These are phyloP conservation scores for Diutina siamensis DNA, from an alignment of 1,139 yeast genomes.

Conservation along the genomic window DNA sequence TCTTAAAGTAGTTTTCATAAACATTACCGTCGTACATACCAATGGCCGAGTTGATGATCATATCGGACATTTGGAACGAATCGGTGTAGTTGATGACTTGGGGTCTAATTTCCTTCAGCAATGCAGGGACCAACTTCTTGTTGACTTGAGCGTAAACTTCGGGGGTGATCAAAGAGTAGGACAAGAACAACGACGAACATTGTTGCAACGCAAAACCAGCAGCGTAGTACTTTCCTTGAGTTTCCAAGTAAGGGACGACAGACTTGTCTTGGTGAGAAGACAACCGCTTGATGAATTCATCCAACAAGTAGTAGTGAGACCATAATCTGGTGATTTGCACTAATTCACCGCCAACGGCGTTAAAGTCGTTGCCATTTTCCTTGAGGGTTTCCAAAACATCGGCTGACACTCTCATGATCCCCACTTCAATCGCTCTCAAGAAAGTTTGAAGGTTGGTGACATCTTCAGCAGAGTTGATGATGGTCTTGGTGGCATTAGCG, in stretches of 20 bases:
- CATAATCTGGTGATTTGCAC: conserved; percentile 50
- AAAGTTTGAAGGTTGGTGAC: conserved; percentile 10
- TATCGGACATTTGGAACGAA: conserved; percentile 78
- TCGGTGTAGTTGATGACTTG: conserved; percentile 80
- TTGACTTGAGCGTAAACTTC: conserved; percentile 24
- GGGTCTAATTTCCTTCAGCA: conserved; percentile 41
- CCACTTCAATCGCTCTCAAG: conserved; percentile 10
- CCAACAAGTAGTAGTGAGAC: conserved; percentile 45
- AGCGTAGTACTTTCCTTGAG: conserved; percentile 15
- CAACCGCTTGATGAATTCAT: conserved; percentile 28
- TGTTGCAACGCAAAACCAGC: conserved; percentile 22
- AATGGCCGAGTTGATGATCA: conserved; percentile 73
- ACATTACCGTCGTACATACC: conserved; percentile 82
- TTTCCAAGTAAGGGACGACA: conserved; percentile 15
- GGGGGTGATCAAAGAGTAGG: conserved; percentile 23
- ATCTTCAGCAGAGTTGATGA: conserved; percentile 15
- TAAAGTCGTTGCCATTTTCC: conserved; percentile 37
- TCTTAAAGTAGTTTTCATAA: conserved; percentile 61
- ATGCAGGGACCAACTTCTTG: conserved; percentile 21
- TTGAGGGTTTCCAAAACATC: conserved; percentile 11
- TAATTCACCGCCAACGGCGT: conserved; percentile 47
- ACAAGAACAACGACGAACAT: conserved; percentile 30
- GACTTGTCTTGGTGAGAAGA: conserved; percentile 10
- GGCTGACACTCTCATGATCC: conserved; percentile 10
- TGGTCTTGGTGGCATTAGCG: conserved; percentile 7